Base-by-base conservation (phyloP, 2,329 filamentous ascomycete species). In the Beauveria caledonica region DNA sequence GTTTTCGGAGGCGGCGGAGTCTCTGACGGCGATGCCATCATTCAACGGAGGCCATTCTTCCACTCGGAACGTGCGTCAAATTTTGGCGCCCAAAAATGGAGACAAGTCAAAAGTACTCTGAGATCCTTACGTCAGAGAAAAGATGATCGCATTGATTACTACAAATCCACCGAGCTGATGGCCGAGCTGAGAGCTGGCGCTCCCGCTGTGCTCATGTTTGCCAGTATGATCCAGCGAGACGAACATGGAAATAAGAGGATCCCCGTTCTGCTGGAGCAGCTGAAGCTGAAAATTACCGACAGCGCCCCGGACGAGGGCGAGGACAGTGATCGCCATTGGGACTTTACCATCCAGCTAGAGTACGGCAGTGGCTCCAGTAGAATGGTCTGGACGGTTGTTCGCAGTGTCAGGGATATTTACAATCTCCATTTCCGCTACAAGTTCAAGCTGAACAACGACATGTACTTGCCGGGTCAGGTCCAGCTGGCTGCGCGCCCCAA, bases 181-280 rank as follows among this genome's bases (percentile, higher is more conserved):
- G 94, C 94, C 1, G 94, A 99, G 73, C 78, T 99, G 42, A 84
- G 94, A 53, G 95, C 94, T 48, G 94, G 92, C 58, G 91, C 92
- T 1, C 94, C 94, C 3, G 94, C 94, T 25, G 94, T 93, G 21
- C 78, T 99, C 62, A 96, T 99, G 74, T 78, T 99, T 57, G 94
- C 94, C 8, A 97, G 92, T 70, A 97, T 97, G 90, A 94, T 97
- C 67, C 94, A 97, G 75, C 84, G 94, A 61, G 94, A 99, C 67
- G 94, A 99, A 73, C 90, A 97, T 68, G 92, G 93, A 53, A 94
- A 96, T 74, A 94, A 90, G 75, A 86, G 92, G 62, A 96, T 99
- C 61, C 94, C 94, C 0, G 92, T 99, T 58, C 83, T 99, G 3
- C 81, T 99, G 7, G 94, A 99, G 73, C 94, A 99, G 76, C 81